Base-by-base conservation (phyloP, 2,329 filamentous ascomycete species). In the Fonsecaea monophora region DNA sequence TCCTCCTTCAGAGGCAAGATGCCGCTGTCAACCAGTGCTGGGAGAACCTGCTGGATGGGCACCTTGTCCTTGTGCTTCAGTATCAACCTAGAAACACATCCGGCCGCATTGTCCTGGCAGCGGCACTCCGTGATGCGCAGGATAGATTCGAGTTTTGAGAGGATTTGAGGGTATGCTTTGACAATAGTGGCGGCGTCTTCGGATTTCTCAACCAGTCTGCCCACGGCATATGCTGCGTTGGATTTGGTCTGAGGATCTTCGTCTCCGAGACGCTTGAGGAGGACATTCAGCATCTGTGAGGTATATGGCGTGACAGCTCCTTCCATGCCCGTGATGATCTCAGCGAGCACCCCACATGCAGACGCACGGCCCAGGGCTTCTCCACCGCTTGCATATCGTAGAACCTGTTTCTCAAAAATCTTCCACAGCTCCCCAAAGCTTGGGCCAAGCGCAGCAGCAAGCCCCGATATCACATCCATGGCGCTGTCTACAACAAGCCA, bases 401-500 rank as follows among this genome's bases (percentile, higher is more conserved):
- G 83, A 73, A 98, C 86, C 42, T 91, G 91, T 85, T 95, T 94
- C 84, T 97, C 92, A 73, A 97, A 97, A 74, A 96, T 89, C 84
- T 96, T 96, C 92, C 93, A 98, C 69, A 97, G 84, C 82, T 97
- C 90, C 64, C 86, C 85, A 75, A 97, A 98, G 73, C 89, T 88
- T 25, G 86, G 79, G 45, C 95, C 95, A 13, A 98, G 88, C 37
- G 92, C 92, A 55, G 88, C 87, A 21, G 94, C 89, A 48, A 98
- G 86, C 42, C 92, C 92, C 60, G 92, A 92, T 59, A 97, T 85
- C 55, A 96, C 92, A 72, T 98, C 95, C 63, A 98, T 87, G 40
- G 92, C 94, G 9, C 93, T 97, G 82, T 99, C 95, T 62, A 98
- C 90, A 60, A 97, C 90, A 18, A 97, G 87, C 95, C 95, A 98